Conservation (phyloP, 345 rosid genomes). For the Citrus maxima region DNA sequence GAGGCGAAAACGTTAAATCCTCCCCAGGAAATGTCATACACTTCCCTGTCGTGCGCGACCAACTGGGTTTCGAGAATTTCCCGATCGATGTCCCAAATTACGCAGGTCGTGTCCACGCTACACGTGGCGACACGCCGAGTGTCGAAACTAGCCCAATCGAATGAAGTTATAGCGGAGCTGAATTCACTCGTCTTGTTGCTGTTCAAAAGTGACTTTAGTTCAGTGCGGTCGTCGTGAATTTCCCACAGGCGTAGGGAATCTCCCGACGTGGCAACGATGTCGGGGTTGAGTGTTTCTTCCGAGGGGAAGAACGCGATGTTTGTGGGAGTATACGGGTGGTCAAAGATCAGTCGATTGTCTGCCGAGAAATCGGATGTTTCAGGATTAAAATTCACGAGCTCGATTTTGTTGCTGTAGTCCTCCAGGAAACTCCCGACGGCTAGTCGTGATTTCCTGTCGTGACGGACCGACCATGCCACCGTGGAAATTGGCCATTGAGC, state of each 20-base stretch:
- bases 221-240: constrained; percentile 45
- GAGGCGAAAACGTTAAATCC: constrained; percentile 51
- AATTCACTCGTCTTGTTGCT: constrained; percentile 44
- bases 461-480: constrained; percentile 53
- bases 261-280: constrained; percentile 51
- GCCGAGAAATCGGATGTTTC: constrained; percentile 37
- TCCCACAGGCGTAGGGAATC: constrained; percentile 56
- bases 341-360: constrained; percentile 41
- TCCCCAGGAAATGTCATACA: constrained; percentile 63
- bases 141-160: constrained; percentile 62
- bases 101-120: constrained; percentile 51
- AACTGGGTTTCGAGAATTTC: constrained; percentile 42
- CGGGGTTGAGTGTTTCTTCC: constrained; percentile 36
- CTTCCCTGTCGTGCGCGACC: constrained; percentile 65
- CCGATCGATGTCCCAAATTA: constrained; percentile 52
- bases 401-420: constrained; percentile 52
- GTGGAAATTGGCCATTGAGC: constrained; percentile 54
- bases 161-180: constrained; percentile 50
- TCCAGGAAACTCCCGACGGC: constrained; percentile 59
- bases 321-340: constrained; percentile 64
- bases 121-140: constrained; percentile 35
- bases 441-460: constrained; percentile 36
- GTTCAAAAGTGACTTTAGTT: constrained; percentile 41
- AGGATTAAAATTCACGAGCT: constrained; percentile 41
- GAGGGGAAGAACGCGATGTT: constrained; percentile 58